These are phyloP conservation scores for Chlamydomonas incerta DNA, from an alignment of 139 green algal species.

Conservation along the genomic window DNA sequence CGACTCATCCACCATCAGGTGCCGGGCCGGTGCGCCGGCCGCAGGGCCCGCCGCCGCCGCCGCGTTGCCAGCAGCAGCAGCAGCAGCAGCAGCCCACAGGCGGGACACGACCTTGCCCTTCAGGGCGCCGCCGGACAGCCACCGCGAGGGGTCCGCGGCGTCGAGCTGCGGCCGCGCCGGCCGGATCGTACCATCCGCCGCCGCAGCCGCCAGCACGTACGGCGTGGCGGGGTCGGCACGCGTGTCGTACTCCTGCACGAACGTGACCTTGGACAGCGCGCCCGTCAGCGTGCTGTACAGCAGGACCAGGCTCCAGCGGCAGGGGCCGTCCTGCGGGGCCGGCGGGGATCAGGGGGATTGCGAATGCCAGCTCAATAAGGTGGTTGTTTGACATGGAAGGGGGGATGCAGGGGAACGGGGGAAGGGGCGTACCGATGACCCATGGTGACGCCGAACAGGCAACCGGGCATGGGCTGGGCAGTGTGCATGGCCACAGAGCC, in stretches of 20 bases:
- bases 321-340: not conserved
- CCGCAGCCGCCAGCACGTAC: not conserved
- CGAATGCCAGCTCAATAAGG: no score
- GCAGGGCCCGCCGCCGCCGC: no score
- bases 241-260: not conserved
- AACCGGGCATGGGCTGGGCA: no score
- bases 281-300: not conserved
- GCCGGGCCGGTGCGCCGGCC: no score
- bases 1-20: not conserved
- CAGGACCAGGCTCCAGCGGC: not conserved
- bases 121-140: not conserved
- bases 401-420: no score
- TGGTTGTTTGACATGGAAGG: no score
- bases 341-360: no score
- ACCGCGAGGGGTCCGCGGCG: not conserved
- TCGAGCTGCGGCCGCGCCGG: not conserved
- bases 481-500: no score
- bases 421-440: no score
- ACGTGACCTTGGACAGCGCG: not conserved
- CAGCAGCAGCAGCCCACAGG: not conserved
- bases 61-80: no score
- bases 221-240: not conserved
- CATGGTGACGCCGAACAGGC: no score
- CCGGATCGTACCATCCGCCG: not conserved
- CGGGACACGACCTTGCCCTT: not conserved